Conservation (phyloP, 2,329 filamentous ascomycete species). For the Fusarium citri region DNA sequence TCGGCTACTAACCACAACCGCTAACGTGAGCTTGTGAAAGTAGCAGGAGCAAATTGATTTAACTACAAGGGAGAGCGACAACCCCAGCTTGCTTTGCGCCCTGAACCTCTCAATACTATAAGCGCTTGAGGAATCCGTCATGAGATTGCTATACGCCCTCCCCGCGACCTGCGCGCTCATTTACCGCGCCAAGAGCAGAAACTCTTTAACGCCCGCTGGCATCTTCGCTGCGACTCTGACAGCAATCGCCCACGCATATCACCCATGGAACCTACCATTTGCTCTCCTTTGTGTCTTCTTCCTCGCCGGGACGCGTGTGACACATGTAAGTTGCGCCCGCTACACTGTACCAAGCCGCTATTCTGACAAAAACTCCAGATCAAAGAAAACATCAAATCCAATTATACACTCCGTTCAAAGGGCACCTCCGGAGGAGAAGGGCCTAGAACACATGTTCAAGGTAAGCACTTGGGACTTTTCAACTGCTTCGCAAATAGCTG, state of each 20-base stretch:
- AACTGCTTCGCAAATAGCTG: not conserved
- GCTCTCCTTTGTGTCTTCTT: constrained; percentile 86
- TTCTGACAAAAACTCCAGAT: constrained; percentile 63
- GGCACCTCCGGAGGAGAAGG: constrained; percentile 83
- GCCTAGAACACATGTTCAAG: constrained; percentile 85
- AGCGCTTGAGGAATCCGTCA: constrained; percentile 48
- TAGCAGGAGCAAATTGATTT: constrained; percentile 6
- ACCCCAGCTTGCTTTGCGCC: constrained; percentile 6
- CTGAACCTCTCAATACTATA: constrained; percentile 1
- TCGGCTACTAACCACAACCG: constrained; percentile 5
- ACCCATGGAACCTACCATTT: constrained; percentile 96
- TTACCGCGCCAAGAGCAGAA: constrained; percentile 75
- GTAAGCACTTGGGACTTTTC: constrained; percentile 47
- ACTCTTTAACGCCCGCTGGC: constrained; percentile 82
- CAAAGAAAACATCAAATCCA: constrained; percentile 87
- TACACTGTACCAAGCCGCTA: not conserved
- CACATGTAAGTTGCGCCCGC: constrained; percentile 69
- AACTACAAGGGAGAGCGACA: constrained; percentile 16
- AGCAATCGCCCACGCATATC: constrained; percentile 83
- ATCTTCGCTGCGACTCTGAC: constrained; percentile 79
- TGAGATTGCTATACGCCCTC: constrained; percentile 69
- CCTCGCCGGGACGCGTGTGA: constrained; percentile 83
- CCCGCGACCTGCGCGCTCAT: constrained; percentile 71
- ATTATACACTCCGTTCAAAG: constrained; percentile 80
- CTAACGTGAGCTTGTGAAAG: constrained; percentile 15